phyloP scores from a whole-genome alignment of 2,329 filamentous ascomycete species.

The Pseudodiploospora longispora region DNA sequence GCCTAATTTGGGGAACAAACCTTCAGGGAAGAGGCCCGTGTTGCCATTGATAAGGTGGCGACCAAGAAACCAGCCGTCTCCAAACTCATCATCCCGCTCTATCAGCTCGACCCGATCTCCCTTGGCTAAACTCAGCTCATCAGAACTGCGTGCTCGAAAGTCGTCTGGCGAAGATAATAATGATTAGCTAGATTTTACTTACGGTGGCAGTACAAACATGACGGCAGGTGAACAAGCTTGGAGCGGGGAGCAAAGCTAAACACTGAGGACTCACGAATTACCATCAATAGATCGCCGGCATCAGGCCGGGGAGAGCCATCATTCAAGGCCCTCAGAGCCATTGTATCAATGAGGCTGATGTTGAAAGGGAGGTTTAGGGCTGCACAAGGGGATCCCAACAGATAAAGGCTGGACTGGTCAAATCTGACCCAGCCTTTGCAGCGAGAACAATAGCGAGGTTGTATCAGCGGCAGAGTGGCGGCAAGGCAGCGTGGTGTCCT shows the following conservation, averaged over 20 bases:
- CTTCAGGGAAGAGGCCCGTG: slow-evolving; percentile 76
- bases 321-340: slow-evolving; percentile 32
- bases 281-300: slow-evolving; percentile 58
- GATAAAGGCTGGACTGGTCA: too few species aligned
- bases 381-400: too few species aligned
- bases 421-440: too few species aligned
- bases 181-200: slow-evolving; percentile 6
- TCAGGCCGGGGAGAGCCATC: slow-evolving; percentile 42
- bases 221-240: neutral
- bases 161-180: slow-evolving; percentile 54
- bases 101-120: slow-evolving; percentile 77
- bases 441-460: too few species aligned
- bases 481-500: neutral
- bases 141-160: slow-evolving; percentile 82
- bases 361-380: too few species aligned
- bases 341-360: neutral
- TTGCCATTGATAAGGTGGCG: slow-evolving; percentile 65
- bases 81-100: slow-evolving; percentile 81
- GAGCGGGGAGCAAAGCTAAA: slow-evolving; percentile 16
- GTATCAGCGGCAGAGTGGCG: too few species aligned
- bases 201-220: neutral
- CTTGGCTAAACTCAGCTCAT: slow-evolving; percentile 83
- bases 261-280: slow-evolving; percentile 54
- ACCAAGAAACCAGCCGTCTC: slow-evolving; percentile 78
- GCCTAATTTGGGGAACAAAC: slow-evolving; percentile 35